Evolutionary conservation across 305 asterid genomes (phyloP), one percentile per base, ranked within the genome.

Genomic region (Solanum hybrid): DNA sequence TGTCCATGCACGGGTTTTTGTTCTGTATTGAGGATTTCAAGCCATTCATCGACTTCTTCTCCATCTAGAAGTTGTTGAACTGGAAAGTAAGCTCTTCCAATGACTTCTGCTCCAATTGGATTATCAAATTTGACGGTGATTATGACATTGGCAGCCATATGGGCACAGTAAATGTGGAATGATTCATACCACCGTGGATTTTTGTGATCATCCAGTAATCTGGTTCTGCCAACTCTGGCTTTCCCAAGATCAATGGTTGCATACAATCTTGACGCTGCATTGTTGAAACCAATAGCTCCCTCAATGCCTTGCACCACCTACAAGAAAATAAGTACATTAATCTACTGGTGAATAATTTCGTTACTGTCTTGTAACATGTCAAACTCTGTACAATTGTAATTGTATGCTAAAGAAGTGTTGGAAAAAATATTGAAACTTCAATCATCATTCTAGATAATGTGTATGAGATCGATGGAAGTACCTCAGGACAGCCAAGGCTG

Each of bases 131-230:
- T 94, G 80, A 94, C 81, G 1, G 95, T 86, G 94, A 93, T 92
- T 10, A 92, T 81, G 13, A 94, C 91, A 13, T 90, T 86, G 10
- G 95, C 91, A 7, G 94, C 93, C 93, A 91, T 90, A 88, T 94
- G 96, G 11, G 94, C 94, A 35, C 93, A 94, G 90, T 93, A 94
- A 3, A 94, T 92, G 90, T 92, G 96, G 91, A 94, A 94, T 60
- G 93, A 88, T 82, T 94, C 96, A 10, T 92, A 91, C 96, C 96
- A 94, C 2, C 93, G 92, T 1, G 96, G 96, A 20, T 88, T 94
- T 7, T 92, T 72, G 27, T 89, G 88, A 5, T 88, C 90, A 9
- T 91, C 88, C 0, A 94, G 91, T 72, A 91, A 20, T 78, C 95
- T 77, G 4, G 96, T 92, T 46, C 94, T 89, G 69, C 92, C 88